These are phyloP conservation scores for Pseudogymnoascus sp. DNA, from an alignment of 2,329 filamentous ascomycete genomes.

Conservation along the genomic window DNA sequence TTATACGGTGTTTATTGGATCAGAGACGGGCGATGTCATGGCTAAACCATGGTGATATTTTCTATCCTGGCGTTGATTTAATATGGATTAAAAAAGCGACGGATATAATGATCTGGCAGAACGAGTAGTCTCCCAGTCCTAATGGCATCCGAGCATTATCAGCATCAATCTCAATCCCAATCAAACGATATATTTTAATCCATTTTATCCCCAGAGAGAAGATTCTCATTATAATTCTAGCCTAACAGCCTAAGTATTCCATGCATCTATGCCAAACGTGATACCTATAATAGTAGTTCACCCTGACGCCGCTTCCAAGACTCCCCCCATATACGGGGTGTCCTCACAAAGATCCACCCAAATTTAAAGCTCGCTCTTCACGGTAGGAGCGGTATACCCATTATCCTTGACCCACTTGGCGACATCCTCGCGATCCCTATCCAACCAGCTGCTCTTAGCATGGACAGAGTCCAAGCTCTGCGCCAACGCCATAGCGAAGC, in stretches of 20 bases:
- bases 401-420: conserved; percentile 60
- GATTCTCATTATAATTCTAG: conserved; percentile 1
- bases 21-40: not conserved
- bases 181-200: not conserved
- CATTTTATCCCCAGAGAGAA: not conserved
- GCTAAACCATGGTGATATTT: not conserved
- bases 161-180: not conserved
- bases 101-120: not conserved
- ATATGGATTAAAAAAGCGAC: not conserved
- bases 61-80: not conserved
- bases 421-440: conserved; percentile 72
- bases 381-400: conserved; percentile 37
- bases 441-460: conserved; percentile 76
- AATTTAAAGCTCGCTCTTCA: conserved; percentile 25
- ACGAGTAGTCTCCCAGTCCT: not conserved
- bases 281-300: not conserved
- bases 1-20: not conserved
- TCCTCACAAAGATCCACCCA: not conserved
- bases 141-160: not conserved
- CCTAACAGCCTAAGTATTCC: not conserved
- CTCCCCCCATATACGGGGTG: not conserved
- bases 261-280: not conserved
- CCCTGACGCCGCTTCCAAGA: not conserved
- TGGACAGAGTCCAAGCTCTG: conserved; percentile 79
- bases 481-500: conserved; percentile 81